These are phyloP conservation scores for Chlorociboria aeruginascens DNA, from an alignment of 495 filamentous ascomycete species.

Conservation along the genomic window DNA sequence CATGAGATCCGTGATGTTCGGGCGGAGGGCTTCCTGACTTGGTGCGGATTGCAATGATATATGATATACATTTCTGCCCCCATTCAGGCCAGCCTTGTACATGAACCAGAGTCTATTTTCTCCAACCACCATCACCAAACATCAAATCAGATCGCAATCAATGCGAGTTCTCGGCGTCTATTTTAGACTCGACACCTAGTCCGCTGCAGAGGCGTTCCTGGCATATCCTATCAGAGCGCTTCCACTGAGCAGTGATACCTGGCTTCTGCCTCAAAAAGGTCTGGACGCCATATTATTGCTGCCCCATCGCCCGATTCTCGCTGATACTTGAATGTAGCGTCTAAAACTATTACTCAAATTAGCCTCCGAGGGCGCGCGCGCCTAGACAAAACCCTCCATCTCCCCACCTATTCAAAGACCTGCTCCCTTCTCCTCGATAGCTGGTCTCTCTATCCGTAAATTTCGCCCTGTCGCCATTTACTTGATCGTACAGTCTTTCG, in stretches of 20 bases:
- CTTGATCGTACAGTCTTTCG: constrained; percentile 2
- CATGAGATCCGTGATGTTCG: too few species aligned
- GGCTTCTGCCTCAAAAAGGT: constrained; percentile 6
- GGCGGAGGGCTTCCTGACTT: too few species aligned
- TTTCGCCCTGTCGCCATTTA: constrained; percentile 1
- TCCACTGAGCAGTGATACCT: not conserved
- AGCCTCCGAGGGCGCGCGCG: constrained; percentile 22
- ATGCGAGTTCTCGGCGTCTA: constrained; percentile 11
- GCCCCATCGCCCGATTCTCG: constrained; percentile 8
- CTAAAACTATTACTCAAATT: constrained; percentile 17
- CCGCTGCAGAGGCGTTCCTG: constrained; percentile 1
- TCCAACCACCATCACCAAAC: not conserved
- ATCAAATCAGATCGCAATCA: not conserved
- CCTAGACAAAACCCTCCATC: constrained; percentile 40
- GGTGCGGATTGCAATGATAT: too few species aligned
- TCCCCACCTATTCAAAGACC: constrained; percentile 25
- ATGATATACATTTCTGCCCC: not conserved
- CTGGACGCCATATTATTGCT: constrained; percentile 12
- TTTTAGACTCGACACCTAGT: constrained; percentile 10
- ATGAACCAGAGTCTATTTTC: not conserved
- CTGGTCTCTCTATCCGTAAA: constrained; percentile 44
- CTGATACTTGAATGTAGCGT: constrained; percentile 16
- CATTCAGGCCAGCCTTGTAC: not conserved
- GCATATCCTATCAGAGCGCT: constrained; percentile 9
- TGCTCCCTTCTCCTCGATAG: constrained; percentile 31